phyloP scores from a whole-genome alignment of 177 flowering plant species.

The Tripterygium wilfordii region DNA sequence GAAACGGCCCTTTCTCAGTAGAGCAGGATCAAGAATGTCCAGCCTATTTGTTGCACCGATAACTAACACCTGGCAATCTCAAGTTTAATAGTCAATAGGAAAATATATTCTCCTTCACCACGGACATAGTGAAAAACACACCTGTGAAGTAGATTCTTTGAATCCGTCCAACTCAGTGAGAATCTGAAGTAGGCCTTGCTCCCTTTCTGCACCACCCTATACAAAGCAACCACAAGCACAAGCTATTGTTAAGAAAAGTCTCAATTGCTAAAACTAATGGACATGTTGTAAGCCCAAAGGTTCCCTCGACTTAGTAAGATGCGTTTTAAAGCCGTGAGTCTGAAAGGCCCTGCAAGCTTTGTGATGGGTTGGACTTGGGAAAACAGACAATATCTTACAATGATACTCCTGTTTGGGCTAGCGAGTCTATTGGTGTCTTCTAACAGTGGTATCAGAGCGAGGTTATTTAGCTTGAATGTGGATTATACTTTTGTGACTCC shows the following conservation, averaged over 20 bases:
- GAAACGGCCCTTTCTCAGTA: slow-evolving; percentile 93
- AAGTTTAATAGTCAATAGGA: slow-evolving; percentile 16
- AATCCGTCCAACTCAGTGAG: slow-evolving; percentile 99
- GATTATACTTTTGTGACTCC: too few species aligned
- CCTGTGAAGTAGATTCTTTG: slow-evolving; percentile 87
- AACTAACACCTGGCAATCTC: slow-evolving; percentile 67
- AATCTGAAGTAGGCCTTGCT: slow-evolving; percentile 95
- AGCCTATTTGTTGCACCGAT: slow-evolving; percentile 96
- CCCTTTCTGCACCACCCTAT: slow-evolving; percentile 99
- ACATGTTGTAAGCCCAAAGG: too few species aligned
- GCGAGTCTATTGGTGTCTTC: too few species aligned
- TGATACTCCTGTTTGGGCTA: too few species aligned
- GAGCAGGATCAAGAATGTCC: slow-evolving; percentile 97
- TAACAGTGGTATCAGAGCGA: too few species aligned
- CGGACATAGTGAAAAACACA: slow-evolving; percentile 11
- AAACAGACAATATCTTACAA: too few species aligned
- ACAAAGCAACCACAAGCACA: slow-evolving; percentile 10
- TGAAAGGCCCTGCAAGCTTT: too few species aligned
- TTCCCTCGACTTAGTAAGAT: too few species aligned
- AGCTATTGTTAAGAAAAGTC: background rate
- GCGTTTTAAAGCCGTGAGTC: too few species aligned
- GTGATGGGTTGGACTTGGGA: too few species aligned
- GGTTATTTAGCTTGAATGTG: too few species aligned
- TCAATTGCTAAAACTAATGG: too few species aligned
- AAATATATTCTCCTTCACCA: background rate